Percentiles rank a stretch among this genome's conserved stretches.
These are phyloP conservation scores for Nakazawaea wickerhamii DNA, from an alignment of 805 yeast species.

Conservation along the genomic window DNA sequence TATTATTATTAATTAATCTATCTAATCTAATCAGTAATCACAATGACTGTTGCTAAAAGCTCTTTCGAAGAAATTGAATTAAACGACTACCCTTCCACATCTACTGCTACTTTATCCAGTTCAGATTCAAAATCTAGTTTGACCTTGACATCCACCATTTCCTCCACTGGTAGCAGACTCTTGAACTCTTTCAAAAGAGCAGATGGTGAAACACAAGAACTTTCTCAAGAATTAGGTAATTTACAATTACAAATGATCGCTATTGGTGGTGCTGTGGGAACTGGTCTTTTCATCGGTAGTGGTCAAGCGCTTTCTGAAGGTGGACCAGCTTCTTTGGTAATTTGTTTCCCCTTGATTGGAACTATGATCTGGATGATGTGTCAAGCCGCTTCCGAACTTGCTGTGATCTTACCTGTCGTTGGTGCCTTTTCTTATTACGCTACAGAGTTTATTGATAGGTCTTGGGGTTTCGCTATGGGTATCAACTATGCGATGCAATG, in stretches of 20 bases:
- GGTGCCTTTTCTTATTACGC: conserved; percentile 64
- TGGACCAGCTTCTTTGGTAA: conserved; percentile 61
- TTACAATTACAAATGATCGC: conserved; percentile 60
- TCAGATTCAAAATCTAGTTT: not conserved
- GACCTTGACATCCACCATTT: no score
- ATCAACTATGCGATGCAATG: conserved; percentile 52
- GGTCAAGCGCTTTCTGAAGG: conserved; percentile 53
- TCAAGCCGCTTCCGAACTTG: conserved; percentile 57
- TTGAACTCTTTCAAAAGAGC: conserved; percentile 9
- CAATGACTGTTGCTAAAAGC: not conserved
- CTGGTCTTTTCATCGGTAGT: conserved; percentile 64
- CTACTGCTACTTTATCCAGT: not conserved
- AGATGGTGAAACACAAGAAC: conserved; percentile 11
- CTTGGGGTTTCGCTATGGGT: conserved; percentile 60
- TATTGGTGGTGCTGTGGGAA: conserved; percentile 63
- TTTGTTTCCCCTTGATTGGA: conserved; percentile 51
- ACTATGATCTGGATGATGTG: conserved; percentile 53
- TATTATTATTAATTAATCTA: no score
- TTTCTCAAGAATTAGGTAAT: conserved; percentile 21
- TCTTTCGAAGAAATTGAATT: not conserved
- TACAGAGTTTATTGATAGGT: conserved; percentile 52
- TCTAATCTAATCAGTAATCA: no score
- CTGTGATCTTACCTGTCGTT: conserved; percentile 55
- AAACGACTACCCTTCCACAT: not conserved
- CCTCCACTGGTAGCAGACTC: no score